Base-by-base conservation (phyloP, 2,329 filamentous ascomycete genomes). In the Tolypocladium inflatum region DNA sequence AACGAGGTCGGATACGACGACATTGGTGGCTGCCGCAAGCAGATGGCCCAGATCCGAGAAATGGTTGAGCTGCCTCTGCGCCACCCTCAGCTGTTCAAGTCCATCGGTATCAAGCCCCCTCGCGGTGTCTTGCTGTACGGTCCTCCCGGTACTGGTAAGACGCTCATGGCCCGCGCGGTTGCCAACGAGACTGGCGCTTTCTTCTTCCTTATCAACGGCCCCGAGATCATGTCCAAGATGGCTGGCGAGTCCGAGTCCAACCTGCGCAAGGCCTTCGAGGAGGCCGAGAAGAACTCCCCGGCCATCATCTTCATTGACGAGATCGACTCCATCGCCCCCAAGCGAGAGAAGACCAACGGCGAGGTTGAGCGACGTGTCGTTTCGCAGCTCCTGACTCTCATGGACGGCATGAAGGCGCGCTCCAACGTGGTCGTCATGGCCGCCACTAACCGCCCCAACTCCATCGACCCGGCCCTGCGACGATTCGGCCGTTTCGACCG, bases 141-240 rank as follows among this genome's bases (percentile, higher is more conserved):
- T 64, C 94, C 94, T 69, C 94, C 94, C 13, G 94, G 94, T 89
- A 97, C 94, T 63, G 94, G 94, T 88, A 99, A 99, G 84, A 99
- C 94, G 42, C 80, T 99, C 66, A 97, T 97, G 94, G 94, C 94
- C 70, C 90, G 94, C 76, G 94, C 94, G 63, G 94, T 99, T 58
- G 94, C 94, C 76, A 97, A 97, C 78, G 94, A 97, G 82, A 97
- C 94, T 39, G 94, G 94, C 68, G 93, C 93, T 54, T 97, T 97
- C 81, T 99, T 99, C 81, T 97, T 99, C 86, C 79, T 97, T 63
- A 97, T 99, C 84, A 97, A 97, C 77, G 93, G 94, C 64, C 94
- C 94, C 56, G 94, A 97, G 75, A 97, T 99, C 80, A 97, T 99
- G 94, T 97, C 93, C 60, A 97, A 97, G 85, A 97, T 97, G 94